Conservation (phyloP, 2,329 filamentous ascomycete genomes). For the Phoma sp. region DNA sequence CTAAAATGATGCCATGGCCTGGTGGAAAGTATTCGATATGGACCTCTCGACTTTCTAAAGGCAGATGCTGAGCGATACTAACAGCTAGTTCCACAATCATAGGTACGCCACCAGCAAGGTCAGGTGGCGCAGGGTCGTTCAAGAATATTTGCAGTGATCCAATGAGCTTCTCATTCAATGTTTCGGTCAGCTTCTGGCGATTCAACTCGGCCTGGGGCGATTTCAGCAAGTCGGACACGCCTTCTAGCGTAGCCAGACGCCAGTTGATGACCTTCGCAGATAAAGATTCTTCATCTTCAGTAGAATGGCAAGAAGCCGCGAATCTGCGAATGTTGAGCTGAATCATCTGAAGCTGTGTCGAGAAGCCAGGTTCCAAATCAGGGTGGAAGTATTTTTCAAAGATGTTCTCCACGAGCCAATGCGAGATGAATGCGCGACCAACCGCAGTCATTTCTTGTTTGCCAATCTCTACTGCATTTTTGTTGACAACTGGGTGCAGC, state of each 20-base stretch:
- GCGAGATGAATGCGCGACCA: conserved; percentile 84
- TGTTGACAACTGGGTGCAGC: conserved; percentile 80
- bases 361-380: conserved; percentile 77
- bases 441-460: conserved; percentile 98
- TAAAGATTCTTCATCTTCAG: conserved; percentile 88
- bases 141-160: conserved; percentile 76
- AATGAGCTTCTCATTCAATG: conserved; percentile 73
- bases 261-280: conserved; percentile 89
- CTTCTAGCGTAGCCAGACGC: conserved; percentile 92
- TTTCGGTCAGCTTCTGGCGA: conserved; percentile 63
- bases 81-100: conserved; percentile 95
- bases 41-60: conserved; percentile 90
- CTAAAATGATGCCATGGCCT: conserved; percentile 71
- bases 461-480: conserved; percentile 83
- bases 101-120: conserved; percentile 84
- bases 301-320: conserved; percentile 74
- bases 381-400: conserved; percentile 95
- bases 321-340: conserved; percentile 86
- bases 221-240: conserved; percentile 75
- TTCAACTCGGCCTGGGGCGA: conserved; percentile 71
- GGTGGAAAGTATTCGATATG: conserved; percentile 85
- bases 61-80: conserved; percentile 83
- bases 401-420: conserved; percentile 89
- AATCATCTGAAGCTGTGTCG: conserved; percentile 80
- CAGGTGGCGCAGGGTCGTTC: conserved; percentile 76